Conservation (phyloP, 129 eudicot genomes). For the Calendula officinalis region DNA sequence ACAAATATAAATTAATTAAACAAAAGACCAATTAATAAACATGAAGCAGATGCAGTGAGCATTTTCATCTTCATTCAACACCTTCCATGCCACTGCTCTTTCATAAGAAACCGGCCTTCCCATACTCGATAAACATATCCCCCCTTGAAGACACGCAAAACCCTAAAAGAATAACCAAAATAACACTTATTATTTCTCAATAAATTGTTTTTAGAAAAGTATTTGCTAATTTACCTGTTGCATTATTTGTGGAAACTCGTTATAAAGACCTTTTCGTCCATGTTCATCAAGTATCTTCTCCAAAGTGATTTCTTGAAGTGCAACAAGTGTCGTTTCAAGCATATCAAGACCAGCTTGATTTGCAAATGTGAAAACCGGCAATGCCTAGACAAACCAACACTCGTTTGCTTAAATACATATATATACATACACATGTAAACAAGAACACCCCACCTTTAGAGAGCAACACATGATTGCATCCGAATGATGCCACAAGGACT, state of each 20-base stretch:
- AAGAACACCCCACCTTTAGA: conserved; percentile 40
- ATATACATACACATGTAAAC: not conserved
- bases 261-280: conserved; percentile 48
- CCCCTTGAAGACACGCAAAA: conserved; percentile 74
- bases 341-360: conserved; percentile 80
- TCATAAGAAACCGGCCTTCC: conserved; percentile 83
- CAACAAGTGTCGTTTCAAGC: conserved; percentile 72
- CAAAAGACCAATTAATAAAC: conserved; percentile 84
- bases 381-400: conserved; percentile 36
- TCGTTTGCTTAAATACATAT: not conserved
- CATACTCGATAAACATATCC: conserved; percentile 88
- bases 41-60: conserved; percentile 11
- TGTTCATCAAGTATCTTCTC: conserved; percentile 65
- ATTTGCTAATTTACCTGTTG: conserved; percentile 44
- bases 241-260: conserved; percentile 62
- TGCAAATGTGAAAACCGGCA: conserved; percentile 70
- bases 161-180: conserved; percentile 34
- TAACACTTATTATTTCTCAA: not conserved
- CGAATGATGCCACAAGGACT: conserved; percentile 66
- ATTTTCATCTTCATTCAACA: conserved; percentile 62
- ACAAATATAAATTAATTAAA: conserved; percentile 17
- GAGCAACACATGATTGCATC: conserved; percentile 79
- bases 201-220: not conserved
- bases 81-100: conserved; percentile 84
- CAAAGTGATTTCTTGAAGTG: conserved; percentile 63